Evolutionary conservation across 179 eudicot species (phyloP), one percentile per base, ranked within the genome.

Genomic region (Beta lomatogona): DNA sequence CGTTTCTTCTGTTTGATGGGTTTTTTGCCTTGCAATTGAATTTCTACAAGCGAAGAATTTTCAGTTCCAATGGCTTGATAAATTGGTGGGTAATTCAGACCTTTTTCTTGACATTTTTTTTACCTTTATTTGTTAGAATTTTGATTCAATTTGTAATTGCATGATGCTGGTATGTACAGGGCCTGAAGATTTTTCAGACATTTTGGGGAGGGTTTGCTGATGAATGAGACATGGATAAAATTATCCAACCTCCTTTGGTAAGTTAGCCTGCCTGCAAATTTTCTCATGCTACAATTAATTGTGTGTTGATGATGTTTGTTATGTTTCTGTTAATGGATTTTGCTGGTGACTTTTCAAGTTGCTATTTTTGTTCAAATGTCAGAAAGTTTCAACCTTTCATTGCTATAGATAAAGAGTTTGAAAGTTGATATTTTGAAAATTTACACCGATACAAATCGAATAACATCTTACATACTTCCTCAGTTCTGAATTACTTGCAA

Each of bases 231-330:
- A 91, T 91, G 93, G 93, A 90, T 69, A 89, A 89, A 81, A 81
- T 85, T 89, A 87, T 90, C 88, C 98, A 92, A 79, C 98, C 98
- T 75, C 98, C 98, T 71, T 64, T 93, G 94, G 98, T 93, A 87
- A 87, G 80, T 76, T 64, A 31, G 19, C 74, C 64, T 77, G 63
- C 72, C 69, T 45, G 57, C 28, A 48, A 46, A 68, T 60, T 53
- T 75, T n/a, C 13, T 31, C 64, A 52, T 69, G 31, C 44, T 79
- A 12, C 46, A 58, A 63, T 73, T 22, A 60, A 53, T 67, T 57
- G 11, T 81, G 71, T 48, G 71, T 53, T 64, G 50, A 44, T 61
- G 15, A 46, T 44, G 36, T 69, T 31, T 12, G 44, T 25, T 68
- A 53, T 50, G 60, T 67, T 68, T 68, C 6, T 68, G 5, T 60